Percentiles rank a stretch among this genome's conserved stretches.
Evolutionary conservation across 225 moss, liverwort and hornwort species (phyloP).

Genomic region (Ulota crispa): DNA sequence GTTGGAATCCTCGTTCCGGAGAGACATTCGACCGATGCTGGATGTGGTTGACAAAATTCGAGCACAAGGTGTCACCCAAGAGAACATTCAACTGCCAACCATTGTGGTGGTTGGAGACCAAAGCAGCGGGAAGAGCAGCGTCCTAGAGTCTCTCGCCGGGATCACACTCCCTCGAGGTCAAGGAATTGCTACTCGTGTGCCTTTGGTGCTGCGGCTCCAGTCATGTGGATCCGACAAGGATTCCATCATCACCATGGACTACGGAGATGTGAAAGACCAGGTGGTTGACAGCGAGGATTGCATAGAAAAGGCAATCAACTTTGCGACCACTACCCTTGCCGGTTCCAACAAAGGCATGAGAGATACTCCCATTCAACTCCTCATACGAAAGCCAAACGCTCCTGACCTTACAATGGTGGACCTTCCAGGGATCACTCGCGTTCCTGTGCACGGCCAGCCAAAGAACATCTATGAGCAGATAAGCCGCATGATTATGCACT

Average conservation of each 20-base stretch:
- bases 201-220: constrained; percentile 8
- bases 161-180: constrained; percentile 18
- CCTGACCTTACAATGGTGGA: constrained; percentile 23
- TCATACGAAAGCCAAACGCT: constrained; percentile 26
- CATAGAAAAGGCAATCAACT: constrained; percentile 14
- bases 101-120: constrained; percentile 35
- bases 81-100: constrained; percentile 23
- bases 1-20: constrained; percentile 7
- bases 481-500: background rate
- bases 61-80: constrained; percentile 16
- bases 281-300: background rate
- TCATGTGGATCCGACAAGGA: background rate
- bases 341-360: background rate
- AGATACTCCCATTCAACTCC: constrained; percentile 2
- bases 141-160: constrained; percentile 8
- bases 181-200: constrained; percentile 35
- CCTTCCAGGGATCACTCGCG: constrained; percentile 28
- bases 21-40: constrained; percentile 23
- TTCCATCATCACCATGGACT: constrained; percentile 10
- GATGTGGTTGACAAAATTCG: constrained; percentile 30
- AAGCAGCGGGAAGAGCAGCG: constrained; percentile 34
- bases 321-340: background rate
- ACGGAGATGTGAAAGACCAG: background rate
- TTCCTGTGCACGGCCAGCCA: constrained; percentile 20
- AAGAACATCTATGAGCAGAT: constrained; percentile 16